Base-by-base conservation (phyloP, 495 filamentous ascomycete species). In the Penicillium samsonianum region DNA sequence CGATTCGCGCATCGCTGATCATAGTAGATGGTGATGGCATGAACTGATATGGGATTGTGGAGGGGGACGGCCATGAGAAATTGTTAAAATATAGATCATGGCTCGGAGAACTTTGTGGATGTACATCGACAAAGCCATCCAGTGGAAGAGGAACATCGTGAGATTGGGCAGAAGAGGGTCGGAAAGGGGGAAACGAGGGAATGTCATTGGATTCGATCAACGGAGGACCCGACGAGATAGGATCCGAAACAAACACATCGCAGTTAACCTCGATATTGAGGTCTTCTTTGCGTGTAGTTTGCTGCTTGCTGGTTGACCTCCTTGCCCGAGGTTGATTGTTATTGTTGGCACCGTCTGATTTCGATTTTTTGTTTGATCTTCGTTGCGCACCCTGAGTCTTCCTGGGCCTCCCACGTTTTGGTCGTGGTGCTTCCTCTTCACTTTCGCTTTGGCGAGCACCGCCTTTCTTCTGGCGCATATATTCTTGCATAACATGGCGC, bases 401-500 rank as follows among this genome's bases (percentile, higher is more conserved):
- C 45, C 30, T 75, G 1, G 65, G 57, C 20, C 61, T 63, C 11
- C 64, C 67, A 26, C 59, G 63, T 37, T 63, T 62, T 4, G 55
- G 26, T 31, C 37, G 62, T 31, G 47, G 59, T 9, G n/a, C 41
- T 20, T 66, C 61, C 35, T 63, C 58, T 38, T 65, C 59, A 5
- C 54, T 53, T 16, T 71, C 62, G 33, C 62, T 66, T 8, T 67
- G 60, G 12, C 62, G 72, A 17, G 57, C 25, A 12, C 40, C 47
- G 5, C 66, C 57, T 38, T 69, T 69, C 57, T 77, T 78, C 46
- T 77, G 74, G 37, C 74, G 75, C 67, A 77, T 76, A 58, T 72
- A 77, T 37, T 78, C 73, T 55, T 78, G 72, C 75, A 77, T 78
- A 3, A 78, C 75, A 75, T 78, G 75, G 16, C 74, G 73, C 42